Evolutionary conservation across 768 basidiomycete species (phyloP), one percentile per base, ranked within the genome.

Genomic region (Mycena alexandri): DNA sequence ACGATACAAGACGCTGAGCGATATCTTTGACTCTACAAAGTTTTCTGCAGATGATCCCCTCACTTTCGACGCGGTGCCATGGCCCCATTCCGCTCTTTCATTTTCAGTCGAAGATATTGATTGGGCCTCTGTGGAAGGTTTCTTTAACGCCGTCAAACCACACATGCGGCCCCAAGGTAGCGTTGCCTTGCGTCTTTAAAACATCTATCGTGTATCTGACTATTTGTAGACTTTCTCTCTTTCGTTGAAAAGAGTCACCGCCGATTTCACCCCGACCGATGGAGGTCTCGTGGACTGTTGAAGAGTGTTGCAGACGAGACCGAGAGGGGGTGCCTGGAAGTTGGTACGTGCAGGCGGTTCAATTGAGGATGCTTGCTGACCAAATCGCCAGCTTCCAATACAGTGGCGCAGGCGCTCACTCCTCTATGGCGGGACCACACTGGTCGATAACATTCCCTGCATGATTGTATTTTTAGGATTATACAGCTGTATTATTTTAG

Each of bases 241-340:
- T 84, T 94, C 61, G 83, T 94, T 4, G 87, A 92, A 78, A 88
- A 87, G 73, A 90, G 89, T 71, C 86, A 93, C 72, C 84, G 87
- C 44, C 80, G 92, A 57, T 94, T 93, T 75, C 94, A 94, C 71
- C 91, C 92, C 2, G 93, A 94, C 76, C 80, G 91, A 66, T 95
- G 92, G 93, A 82, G 88, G 47, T 88, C 90, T 34, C 83, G 90
- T 46, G 86, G 86, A 33, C 78, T 94, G 41, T 81, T 92, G 73
- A 81, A 81, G 64, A 86, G 86, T 52, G 83, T 92, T 52, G 71
- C 75, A 24, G 89, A 92, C 65, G 88, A 89, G 53, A 78, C 83
- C 51, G 85, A 88, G 72, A 83, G 87, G 67, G 82, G 81, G 43
- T 88, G 83, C 70, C 77, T 90, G 70, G 91, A 90, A 76, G 90